Evolutionary conservation across 2,329 filamentous ascomycete genomes (phyloP), one percentile per base, ranked within the genome.

Genomic region (Xylaria sp.): DNA sequence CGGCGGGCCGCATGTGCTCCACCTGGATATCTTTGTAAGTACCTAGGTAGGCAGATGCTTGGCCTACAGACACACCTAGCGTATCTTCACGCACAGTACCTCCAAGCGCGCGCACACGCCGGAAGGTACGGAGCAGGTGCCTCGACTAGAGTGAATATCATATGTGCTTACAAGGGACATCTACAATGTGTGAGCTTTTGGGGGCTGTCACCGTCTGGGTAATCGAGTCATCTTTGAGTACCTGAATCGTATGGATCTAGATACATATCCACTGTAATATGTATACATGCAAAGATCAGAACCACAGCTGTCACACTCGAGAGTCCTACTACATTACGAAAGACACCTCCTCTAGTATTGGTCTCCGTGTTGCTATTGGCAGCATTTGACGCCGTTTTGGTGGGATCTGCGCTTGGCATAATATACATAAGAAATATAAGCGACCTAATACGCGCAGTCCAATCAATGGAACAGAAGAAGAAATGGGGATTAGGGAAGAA

Each of bases 401-500:
- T 59, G 37, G 37, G 55, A 63, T 63, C 60, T 54, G 43, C 60
- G 31, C 55, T 38, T 54, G 23, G 60, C 60, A 50, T 59, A 51
- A 37, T 37, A 23, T 57, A 31, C 17, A 21, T 14, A 12, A 21
- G 51, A 42, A 33, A 19, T 31, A 43, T 33, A 58, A 62, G 60
- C 54, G 60, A 58, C 35, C 40, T 28, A 25, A 37, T 25, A 25
- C 25, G 25, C 33, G 47, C 33, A 51, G 40, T n/a, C 28, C 4
- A 56, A 53, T 38, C 49, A 38, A 33, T 8, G 35, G 12, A 19
- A 17, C 2, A 31, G 28, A 14, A 23, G 25, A 25, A 45, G 14
- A 37, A n/a, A n/a, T n/a, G n/a, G n/a, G n/a, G n/a, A n/a, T n/a
- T n/a, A n/a, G n/a, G n/a, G 28, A 14, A 23, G 25, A 25, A 45